Conservation (phyloP, 192 early-diverging fungal genomes). For the Coemansia sp. region DNA sequence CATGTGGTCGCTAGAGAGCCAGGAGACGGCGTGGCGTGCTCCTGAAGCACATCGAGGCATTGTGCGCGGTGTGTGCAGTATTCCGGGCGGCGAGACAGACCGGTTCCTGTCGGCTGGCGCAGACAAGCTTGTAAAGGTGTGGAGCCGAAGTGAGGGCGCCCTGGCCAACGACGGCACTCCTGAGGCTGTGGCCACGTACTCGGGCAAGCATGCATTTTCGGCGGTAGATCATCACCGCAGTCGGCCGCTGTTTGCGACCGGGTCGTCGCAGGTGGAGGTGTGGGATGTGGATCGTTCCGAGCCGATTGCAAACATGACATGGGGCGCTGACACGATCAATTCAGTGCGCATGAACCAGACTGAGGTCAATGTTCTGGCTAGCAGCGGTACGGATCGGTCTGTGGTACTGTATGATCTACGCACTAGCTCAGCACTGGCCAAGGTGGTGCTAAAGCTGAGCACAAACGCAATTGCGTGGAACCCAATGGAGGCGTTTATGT, state of each 20-base stretch:
- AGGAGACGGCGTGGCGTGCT: slow-evolving; percentile 74
- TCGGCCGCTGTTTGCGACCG: slow-evolving; percentile 84
- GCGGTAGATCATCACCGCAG: slow-evolving; percentile 90
- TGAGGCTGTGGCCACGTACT: slow-evolving; percentile 73
- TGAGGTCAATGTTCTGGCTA: slow-evolving; percentile 89
- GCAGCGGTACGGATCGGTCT: slow-evolving; percentile 90
- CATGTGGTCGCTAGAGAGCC: slow-evolving; percentile 82
- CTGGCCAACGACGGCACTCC: slow-evolving; percentile 30
- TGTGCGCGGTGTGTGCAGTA: slow-evolving; percentile 79
- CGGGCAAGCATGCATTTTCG: slow-evolving; percentile 76
- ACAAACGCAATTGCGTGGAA: slow-evolving; percentile 99
- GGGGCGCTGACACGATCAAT: slow-evolving; percentile 94
- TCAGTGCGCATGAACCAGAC: slow-evolving; percentile 97
- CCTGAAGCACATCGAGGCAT: slow-evolving; percentile 77
- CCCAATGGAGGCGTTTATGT: slow-evolving; percentile 98
- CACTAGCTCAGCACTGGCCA: slow-evolving; percentile 81
- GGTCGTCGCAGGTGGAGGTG: slow-evolving; percentile 80
- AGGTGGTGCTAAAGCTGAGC: slow-evolving; percentile 78
- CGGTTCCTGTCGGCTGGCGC: slow-evolving; percentile 88
- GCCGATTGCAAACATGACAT: slow-evolving; percentile 79
- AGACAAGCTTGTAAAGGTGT: slow-evolving; percentile 94
- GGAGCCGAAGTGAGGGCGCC: slow-evolving; percentile 64
- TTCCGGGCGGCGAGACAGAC: slow-evolving; percentile 60
- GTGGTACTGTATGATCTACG: slow-evolving; percentile 94
- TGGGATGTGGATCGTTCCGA: slow-evolving; percentile 90